A percentile compares a stretch with the other conserved stretches of the same genome.
phyloP scores from a whole-genome alignment of 805 yeast genomes.

The Metschnikowia arizonensis region DNA sequence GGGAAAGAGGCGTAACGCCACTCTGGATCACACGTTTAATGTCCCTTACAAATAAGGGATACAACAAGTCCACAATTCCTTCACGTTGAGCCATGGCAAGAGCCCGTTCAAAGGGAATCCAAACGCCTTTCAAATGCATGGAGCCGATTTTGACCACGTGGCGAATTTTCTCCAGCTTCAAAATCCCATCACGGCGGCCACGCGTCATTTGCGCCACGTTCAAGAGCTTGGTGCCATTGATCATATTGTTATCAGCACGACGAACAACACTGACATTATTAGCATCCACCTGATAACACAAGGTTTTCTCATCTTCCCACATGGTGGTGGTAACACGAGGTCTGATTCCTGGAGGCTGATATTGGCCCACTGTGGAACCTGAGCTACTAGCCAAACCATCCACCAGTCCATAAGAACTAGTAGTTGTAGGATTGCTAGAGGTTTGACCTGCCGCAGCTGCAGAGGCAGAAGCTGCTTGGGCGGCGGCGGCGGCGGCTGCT shows the following conservation, averaged over 20 bases:
- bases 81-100: conserved; percentile 77
- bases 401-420: conserved; percentile 14
- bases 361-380: conserved; percentile 39
- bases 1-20: conserved; percentile 37
- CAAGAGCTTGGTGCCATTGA: conserved; percentile 77
- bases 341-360: conserved; percentile 45
- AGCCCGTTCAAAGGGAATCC: conserved; percentile 87
- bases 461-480: too few relatives aligned
- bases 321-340: conserved; percentile 78
- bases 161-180: conserved; percentile 70
- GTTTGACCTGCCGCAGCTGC: conserved; percentile 16
- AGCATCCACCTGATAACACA: conserved; percentile 83
- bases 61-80: conserved; percentile 43
- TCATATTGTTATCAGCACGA: conserved; percentile 80
- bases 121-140: conserved; percentile 84
- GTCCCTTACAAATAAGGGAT: conserved; percentile 52
- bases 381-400: conserved; percentile 16
- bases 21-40: conserved; percentile 54
- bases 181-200: conserved; percentile 80
- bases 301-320: conserved; percentile 86
- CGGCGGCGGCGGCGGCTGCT: too few relatives aligned
- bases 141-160: conserved; percentile 84
- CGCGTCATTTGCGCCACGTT: conserved; percentile 86
- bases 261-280: conserved; percentile 76
- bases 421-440: conserved; percentile 9